Conservation (phyloP, 2,329 filamentous ascomycete genomes). For the Hypoxylon sp. region DNA sequence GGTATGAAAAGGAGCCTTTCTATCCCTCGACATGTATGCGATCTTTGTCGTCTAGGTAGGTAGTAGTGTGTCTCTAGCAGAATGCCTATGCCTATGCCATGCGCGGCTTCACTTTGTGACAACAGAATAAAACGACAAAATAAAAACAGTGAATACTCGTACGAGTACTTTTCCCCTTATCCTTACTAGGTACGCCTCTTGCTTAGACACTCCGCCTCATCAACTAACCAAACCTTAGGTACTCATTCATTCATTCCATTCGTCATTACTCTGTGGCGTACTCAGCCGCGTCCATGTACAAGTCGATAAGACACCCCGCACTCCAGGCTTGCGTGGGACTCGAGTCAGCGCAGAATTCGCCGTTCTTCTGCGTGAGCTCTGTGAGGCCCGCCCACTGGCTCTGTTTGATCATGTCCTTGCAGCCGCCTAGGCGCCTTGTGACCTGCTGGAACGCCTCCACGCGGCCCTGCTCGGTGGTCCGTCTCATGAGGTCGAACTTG, state of each 20-base stretch:
- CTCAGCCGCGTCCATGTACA: slow-evolving; percentile 90
- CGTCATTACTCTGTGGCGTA: slow-evolving; percentile 45
- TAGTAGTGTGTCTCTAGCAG: background rate
- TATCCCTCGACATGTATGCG: slow-evolving; percentile 26
- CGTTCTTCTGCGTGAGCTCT: slow-evolving; percentile 92
- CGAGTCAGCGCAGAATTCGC: slow-evolving; percentile 87
- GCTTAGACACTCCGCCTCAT: background rate
- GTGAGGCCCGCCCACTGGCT: slow-evolving; percentile 92
- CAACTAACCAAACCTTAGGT: background rate
- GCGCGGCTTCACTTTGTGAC: background rate
- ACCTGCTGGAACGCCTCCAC: slow-evolving; percentile 96
- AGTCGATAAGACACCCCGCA: slow-evolving; percentile 90
- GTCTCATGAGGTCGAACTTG: slow-evolving; percentile 86
- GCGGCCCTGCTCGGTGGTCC: slow-evolving; percentile 73
- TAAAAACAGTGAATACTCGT: background rate
- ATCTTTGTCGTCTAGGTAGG: slow-evolving; percentile 1
- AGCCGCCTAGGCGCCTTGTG: slow-evolving; percentile 83
- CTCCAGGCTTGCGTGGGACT: slow-evolving; percentile 98
- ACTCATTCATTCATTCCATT: background rate
- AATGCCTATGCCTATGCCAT: slow-evolving; percentile 18
- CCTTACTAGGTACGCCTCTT: slow-evolving; percentile 1
- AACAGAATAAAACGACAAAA: background rate
- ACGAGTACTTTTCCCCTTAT: background rate
- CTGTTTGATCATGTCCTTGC: slow-evolving; percentile 85
- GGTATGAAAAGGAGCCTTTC: slow-evolving; percentile 6